Base-by-base conservation (phyloP, 495 filamentous ascomycete species). In the Hypoxylon crocopeplum region DNA sequence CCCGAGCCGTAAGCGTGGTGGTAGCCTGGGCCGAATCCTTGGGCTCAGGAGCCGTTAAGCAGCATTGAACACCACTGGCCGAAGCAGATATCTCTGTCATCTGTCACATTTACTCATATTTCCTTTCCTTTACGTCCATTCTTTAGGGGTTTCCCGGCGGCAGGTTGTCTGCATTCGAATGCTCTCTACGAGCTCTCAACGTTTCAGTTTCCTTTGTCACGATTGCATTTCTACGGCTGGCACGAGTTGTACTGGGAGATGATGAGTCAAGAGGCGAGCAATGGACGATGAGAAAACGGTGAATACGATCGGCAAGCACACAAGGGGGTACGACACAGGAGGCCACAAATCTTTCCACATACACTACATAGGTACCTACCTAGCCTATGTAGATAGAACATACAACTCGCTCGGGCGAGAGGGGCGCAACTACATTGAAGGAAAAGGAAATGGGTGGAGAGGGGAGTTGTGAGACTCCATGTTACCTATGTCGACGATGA, bases 11-110 rank as follows among this genome's bases (percentile, higher is more conserved):
- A 63, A 60, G 32, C 68, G 68, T 20, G 68, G 68, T 20, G 68
- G 68, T 17, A 70, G 68, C 22, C 32, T 70, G 7, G 68, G 68
- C 2, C 53, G 64, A 16, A 70, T 70, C 1, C 54, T 70, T 6
- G 68, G 68, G 13, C 40, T 68, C 2, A 56, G 33, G 20, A 34
- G 51, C 7, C 58, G 51, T 12, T 64, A 13, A 50, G 12, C 42
- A n/a, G 2, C 25, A 11, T 2, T 20, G 42, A 7, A 3, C 25
- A 16, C 4, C 13, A 5, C 25, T 19, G 17, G 41, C 24, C 22
- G n/a, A 17, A 36, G 42, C 7, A 16, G 40, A 32, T 37, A 44
- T 19, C 40, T 44, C 46, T 42, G 42, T 64, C 25, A n/a, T n/a
- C n/a, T n/a, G n/a, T n/a, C n/a, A 46, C 44, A 54, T 25, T 32